Conservation (phyloP, 768 basidiomycete species). For the Russula earlei region DNA sequence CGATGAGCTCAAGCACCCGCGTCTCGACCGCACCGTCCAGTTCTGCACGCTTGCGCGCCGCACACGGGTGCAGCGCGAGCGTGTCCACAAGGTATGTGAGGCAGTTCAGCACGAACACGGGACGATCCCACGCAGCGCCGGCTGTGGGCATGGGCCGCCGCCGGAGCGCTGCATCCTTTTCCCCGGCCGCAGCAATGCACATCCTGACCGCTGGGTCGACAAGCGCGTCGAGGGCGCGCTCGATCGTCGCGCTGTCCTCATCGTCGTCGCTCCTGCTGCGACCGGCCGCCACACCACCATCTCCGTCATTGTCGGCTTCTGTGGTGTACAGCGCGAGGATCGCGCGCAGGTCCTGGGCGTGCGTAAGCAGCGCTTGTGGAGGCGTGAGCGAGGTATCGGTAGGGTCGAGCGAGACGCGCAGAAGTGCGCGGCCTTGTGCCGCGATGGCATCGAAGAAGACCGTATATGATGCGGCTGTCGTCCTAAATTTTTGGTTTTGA, state of each 20-base stretch:
- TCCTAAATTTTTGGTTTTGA: constrained; percentile 35
- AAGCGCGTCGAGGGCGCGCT: constrained; percentile 72
- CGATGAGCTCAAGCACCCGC: constrained; percentile 54
- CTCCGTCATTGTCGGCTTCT: constrained; percentile 22
- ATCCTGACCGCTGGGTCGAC: constrained; percentile 77
- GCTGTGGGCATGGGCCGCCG: constrained; percentile 22
- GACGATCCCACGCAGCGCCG: constrained; percentile 55
- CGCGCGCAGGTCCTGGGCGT: constrained; percentile 74
- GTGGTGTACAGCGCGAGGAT: constrained; percentile 57
- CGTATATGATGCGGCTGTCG: constrained; percentile 70
- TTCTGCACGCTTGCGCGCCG: constrained; percentile 44
- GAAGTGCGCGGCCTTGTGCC: constrained; percentile 62
- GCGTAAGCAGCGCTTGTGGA: constrained; percentile 71
- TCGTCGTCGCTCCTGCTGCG: too few species aligned
- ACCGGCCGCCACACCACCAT: not conserved
- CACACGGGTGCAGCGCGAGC: constrained; percentile 61
- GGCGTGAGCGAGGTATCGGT: constrained; percentile 67
- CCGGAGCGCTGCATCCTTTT: constrained; percentile 58
- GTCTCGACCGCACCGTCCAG: constrained; percentile 55
- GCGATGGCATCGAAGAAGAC: constrained; percentile 86
- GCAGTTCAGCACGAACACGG: constrained; percentile 82
- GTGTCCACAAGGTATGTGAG: constrained; percentile 71
- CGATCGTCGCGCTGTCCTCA: constrained; percentile 36
- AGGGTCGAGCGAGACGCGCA: constrained; percentile 44
- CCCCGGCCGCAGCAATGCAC: constrained; percentile 58